Evolutionary conservation across 495 filamentous ascomycete species (phyloP).

Genomic region (Neurospora tetraspora): DNA sequence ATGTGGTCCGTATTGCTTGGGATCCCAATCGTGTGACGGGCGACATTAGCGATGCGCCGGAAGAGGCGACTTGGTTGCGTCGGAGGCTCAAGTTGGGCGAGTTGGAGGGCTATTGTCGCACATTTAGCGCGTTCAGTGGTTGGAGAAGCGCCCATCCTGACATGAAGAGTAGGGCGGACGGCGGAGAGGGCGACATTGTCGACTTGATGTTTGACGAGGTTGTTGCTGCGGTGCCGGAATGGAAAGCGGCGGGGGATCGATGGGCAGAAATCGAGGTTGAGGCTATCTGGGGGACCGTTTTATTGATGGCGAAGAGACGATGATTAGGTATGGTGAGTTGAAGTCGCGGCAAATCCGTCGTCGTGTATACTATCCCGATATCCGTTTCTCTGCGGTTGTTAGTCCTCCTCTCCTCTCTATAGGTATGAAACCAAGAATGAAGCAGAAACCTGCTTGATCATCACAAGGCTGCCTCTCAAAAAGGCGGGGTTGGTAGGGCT

Average conservation of each 20-base stretch:
- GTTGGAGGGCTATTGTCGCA: conserved; percentile 45
- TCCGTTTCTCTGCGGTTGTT: not conserved
- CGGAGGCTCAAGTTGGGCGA: conserved; percentile 43
- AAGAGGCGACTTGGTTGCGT: conserved; percentile 40
- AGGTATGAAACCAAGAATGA: not conserved
- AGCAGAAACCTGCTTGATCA: not conserved
- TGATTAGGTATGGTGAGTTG: not conserved
- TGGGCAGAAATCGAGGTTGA: conserved; percentile 42
- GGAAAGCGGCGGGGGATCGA: conserved; percentile 33
- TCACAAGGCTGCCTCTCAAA: not conserved
- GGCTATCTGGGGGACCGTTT: conserved; percentile 45
- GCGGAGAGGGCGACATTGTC: conserved; percentile 42
- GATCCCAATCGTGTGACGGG: conserved; percentile 34
- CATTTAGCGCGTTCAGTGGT: conserved; percentile 44
- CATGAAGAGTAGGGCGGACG: conserved; percentile 32
- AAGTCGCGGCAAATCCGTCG: not conserved
- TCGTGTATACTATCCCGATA: not conserved
- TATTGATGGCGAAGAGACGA: conserved; percentile 42
- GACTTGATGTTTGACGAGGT: conserved; percentile 48
- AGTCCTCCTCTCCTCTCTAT: not conserved
- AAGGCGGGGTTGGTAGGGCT: not conserved
- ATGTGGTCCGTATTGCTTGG: conserved; percentile 43
- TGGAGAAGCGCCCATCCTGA: conserved; percentile 44
- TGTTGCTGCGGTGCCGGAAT: conserved; percentile 35
- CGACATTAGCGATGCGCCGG: conserved; percentile 23